Evolutionary conservation across 2,329 filamentous ascomycete genomes (phyloP).

Genomic region (Neodidymelliopsis sp.): DNA sequence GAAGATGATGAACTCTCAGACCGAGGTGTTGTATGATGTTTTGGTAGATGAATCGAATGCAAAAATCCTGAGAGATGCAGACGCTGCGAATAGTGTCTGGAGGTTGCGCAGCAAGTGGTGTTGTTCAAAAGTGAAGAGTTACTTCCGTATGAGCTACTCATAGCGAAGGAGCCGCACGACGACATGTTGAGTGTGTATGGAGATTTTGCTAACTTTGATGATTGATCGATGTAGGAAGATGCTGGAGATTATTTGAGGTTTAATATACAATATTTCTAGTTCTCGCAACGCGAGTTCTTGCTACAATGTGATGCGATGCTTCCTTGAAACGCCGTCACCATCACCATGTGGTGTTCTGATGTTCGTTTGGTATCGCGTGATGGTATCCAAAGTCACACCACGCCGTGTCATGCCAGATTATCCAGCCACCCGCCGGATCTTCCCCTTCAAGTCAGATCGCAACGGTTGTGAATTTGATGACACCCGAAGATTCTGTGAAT

Average conservation of each 20-base stretch:
- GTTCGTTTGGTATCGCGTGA: conserved; percentile 14
- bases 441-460: not conserved
- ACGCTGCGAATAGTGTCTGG: conserved; percentile 21
- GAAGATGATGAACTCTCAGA: conserved; percentile 1
- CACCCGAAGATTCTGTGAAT: not conserved
- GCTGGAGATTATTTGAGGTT: conserved; percentile 9
- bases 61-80: conserved; percentile 16
- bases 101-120: conserved; percentile 10
- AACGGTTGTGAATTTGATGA: not conserved
- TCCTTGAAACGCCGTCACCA: conserved; percentile 9
- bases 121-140: conserved; percentile 23
- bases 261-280: conserved; percentile 19
- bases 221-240: not conserved
- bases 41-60: conserved; percentile 4
- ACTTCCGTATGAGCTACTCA: conserved; percentile 20
- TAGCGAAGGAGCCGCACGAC: conserved; percentile 18
- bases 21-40: not conserved
- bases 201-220: not conserved
- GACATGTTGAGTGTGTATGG: conserved; percentile 4
- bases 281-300: not conserved
- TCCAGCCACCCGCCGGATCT: conserved; percentile 4
- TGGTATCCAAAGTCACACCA: conserved; percentile 20
- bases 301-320: conserved; percentile 20
- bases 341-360: conserved; percentile 17
- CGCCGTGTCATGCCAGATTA: conserved; percentile 14